Base-by-base conservation (phyloP, 2,329 filamentous ascomycete species). In the Epichloe gansuensis region DNA sequence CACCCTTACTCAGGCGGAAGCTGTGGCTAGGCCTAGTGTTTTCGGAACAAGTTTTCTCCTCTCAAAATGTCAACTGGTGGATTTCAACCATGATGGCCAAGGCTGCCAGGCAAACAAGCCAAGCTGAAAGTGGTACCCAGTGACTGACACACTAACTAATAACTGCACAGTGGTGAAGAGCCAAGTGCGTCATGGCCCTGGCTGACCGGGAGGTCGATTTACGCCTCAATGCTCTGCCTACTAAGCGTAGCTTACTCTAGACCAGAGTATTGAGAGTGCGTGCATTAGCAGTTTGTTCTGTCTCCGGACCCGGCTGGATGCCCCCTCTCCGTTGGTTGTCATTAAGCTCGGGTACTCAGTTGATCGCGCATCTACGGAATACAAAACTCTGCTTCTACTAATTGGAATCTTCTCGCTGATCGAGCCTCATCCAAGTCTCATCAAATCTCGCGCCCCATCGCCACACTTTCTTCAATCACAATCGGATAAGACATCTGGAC, bases 41-140 rank as follows among this genome's bases (percentile, higher is more conserved):
- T 21, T 46, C 52, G 52, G 52, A 53, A 27, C 31, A 43, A 48
- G 31, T 48, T 21, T 49, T 53, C 45, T 51, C 48, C 50, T 44
- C 56, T 58, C 9, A 15, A 15, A 17, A 17, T 25, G 8, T 25
- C 9, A n/a, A 9, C 8, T 31, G 8, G 27, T 31, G 27, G 27
- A 9, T 31, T 4, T 3, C 8, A 11, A 9, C 8, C 1, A 31
- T 31, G 3, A 31, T 31, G 8, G 3, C 27, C 8, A 31, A 11
- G 27, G 27, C 27, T 31, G 27, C 27, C 27, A 31, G 27, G 27
- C 27, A 31, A 31, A 7, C 27, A 31, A 2, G 27, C 27, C 27
- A 27, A 27, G 27, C 7, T 27, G 27, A 8, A 27, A 8, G 1
- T 27, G 27, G 27, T 27, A 27, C 27, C 27, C 27, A 31, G 27